Base-by-base conservation (phyloP, 2,329 filamentous ascomycete genomes). In the Balansia obtecta region DNA sequence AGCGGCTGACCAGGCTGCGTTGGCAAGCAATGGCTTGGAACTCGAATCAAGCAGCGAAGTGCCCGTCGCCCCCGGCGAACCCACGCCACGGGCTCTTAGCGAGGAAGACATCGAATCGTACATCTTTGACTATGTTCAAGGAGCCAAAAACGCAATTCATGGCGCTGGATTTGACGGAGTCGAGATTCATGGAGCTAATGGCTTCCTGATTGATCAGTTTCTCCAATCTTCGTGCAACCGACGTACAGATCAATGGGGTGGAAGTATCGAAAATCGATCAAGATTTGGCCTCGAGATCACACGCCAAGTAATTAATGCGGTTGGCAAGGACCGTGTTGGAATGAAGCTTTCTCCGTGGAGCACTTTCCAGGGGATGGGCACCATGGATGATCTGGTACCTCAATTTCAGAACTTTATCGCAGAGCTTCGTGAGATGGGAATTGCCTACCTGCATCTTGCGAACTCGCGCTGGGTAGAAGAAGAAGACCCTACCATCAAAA, bases 151-250 rank as follows among this genome's bases (percentile, higher is more conserved):
- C 10, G 76, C 84, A 0, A 63, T 86, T 0, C 68, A 71, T 0
- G 68, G 71, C 0, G 80, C 78, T 0, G 86, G 86, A 0, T 83
- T 84, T 33, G 86, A 91, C 57, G 81, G 79, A 0, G 77, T 90
- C 44, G 86, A 90, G 54, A 61, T 72, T 3, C 72, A 77, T 45
- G 72, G 62, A 0, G 77, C 75, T 0, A 80, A 82, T 50, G 79
- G 79, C 0, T 85, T 84, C 53, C 66, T 85, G 0, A 61, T 82
- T 7, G 78, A 80, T 48, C 77, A 82, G 45, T 85, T 84, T 58
- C 65, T 78, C 0, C 76, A 71, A 10, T 69, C 71, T 15, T 66
- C 69, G 6, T 71, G 68, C 41, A 80, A 80, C 56, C 61, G 66
- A 40, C 68, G 77, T 7, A 68, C 69, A 0, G 77, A 80, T 55